These are phyloP conservation scores for Rubroshorea leprosula DNA, from an alignment of 345 rosid species.

Conservation along the genomic window DNA sequence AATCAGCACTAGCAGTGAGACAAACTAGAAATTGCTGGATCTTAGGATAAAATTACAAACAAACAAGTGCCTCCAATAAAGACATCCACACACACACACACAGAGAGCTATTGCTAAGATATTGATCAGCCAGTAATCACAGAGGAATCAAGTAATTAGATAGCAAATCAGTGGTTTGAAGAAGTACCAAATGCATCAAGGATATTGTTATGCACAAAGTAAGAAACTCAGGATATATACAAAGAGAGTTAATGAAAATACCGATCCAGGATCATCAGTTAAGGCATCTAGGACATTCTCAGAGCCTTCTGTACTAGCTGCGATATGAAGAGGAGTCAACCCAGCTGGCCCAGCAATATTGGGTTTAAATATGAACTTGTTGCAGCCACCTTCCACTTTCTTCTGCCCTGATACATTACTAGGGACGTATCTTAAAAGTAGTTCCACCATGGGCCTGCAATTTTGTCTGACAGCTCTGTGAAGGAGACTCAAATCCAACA, in stretches of 20 bases:
- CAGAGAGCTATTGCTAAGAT: no score
- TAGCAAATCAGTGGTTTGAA: no score
- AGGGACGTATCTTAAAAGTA: constrained; percentile 46
- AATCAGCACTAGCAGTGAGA: constrained; percentile 9
- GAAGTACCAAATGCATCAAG: no score
- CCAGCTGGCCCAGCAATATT: constrained; percentile 52
- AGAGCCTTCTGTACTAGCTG: constrained; percentile 53
- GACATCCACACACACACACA: no score
- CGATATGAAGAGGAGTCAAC: constrained; percentile 74
- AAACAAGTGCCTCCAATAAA: no score
- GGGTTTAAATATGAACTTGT: constrained; percentile 36
- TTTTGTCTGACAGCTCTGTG: constrained; percentile 59
- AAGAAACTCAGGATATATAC: no score
- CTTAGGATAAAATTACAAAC: no score
- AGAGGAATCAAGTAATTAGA: no score
- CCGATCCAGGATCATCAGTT: constrained; percentile 61
- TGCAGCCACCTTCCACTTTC: constrained; percentile 9
- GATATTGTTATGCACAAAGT: no score
- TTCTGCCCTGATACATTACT: constrained; percentile 17
- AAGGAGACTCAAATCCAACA: constrained; percentile 52
- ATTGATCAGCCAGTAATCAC: no score
- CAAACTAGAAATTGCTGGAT: no score
- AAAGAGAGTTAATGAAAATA: constrained; percentile 19
- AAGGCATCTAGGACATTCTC: constrained; percentile 58
- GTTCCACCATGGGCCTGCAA: constrained; percentile 46